Percentiles rank a stretch among this genome's conserved stretches.
phyloP scores from a whole-genome alignment of 495 filamentous ascomycete species.

The Aspergillus incahuasiensis region DNA sequence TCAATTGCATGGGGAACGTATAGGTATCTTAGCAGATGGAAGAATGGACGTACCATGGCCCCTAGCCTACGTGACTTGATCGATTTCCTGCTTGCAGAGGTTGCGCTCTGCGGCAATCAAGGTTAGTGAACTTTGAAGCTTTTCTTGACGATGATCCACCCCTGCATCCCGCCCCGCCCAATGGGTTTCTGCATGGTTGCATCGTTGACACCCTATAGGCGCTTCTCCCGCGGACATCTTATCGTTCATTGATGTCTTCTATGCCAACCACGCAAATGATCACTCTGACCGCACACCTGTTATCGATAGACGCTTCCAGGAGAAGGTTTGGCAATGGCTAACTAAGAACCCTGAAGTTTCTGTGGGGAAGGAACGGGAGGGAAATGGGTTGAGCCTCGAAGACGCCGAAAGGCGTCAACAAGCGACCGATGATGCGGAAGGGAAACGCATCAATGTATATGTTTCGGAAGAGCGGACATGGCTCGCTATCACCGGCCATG shows the following conservation, averaged over 20 bases:
- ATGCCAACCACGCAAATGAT: conserved; percentile 25
- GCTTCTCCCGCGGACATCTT: conserved; percentile 39
- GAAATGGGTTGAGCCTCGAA: conserved; percentile 41
- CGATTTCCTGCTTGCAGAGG: conserved; percentile 64
- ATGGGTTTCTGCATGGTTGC: not conserved
- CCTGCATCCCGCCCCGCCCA: conserved; percentile 12
- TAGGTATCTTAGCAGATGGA: not conserved
- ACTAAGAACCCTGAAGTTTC: conserved; percentile 48
- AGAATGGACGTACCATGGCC: conserved; percentile 49
- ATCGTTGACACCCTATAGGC: conserved; percentile 23
- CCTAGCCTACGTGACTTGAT: conserved; percentile 65
- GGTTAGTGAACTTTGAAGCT: conserved; percentile 56
- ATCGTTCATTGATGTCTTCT: conserved; percentile 35
- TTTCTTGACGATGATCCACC: conserved; percentile 13
- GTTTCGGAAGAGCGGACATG: conserved; percentile 64
- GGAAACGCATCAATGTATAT: conserved; percentile 42
- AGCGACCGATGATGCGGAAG: conserved; percentile 1
- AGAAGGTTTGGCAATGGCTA: conserved; percentile 56
- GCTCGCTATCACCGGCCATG: conserved; percentile 77
- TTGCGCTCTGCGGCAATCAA: conserved; percentile 62
- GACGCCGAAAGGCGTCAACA: conserved; percentile 33
- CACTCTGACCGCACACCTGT: conserved; percentile 20
- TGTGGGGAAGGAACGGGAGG: conserved; percentile 38
- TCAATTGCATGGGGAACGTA: not conserved
- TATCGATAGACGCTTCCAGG: conserved; percentile 47